These are phyloP conservation scores for Hypholoma fasciculare DNA, from an alignment of 768 basidiomycete species.

Conservation along the genomic window DNA sequence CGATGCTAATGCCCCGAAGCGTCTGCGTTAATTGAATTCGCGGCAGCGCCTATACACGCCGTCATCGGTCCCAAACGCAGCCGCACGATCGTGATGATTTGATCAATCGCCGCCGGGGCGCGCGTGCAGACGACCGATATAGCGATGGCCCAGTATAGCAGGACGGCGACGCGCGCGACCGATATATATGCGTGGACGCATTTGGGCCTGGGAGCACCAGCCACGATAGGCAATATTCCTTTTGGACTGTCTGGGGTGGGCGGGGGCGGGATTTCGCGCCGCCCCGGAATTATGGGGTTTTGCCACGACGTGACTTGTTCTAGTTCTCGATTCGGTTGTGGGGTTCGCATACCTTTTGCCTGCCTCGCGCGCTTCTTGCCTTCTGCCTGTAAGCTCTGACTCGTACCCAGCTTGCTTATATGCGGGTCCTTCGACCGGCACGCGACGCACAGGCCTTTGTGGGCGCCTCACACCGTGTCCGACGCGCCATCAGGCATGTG, in stretches of 20 bases:
- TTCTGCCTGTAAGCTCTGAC: no score
- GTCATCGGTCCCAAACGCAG: not conserved
- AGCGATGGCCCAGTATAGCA: not conserved
- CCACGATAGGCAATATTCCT: not conserved
- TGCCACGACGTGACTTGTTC: no score
- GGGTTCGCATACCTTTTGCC: no score
- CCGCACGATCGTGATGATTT: not conserved
- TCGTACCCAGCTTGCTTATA: no score
- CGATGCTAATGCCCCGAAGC: not conserved
- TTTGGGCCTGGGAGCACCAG: not conserved
- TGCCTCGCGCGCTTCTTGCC: no score
- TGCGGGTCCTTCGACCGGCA: no score
- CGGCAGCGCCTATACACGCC: not conserved
- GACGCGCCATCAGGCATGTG: no score
- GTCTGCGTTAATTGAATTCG: not conserved
- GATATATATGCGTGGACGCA: not conserved
- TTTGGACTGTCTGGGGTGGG: not conserved
- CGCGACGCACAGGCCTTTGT: no score
- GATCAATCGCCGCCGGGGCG: not conserved
- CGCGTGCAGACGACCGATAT: not conserved
- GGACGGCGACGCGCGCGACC: not conserved
- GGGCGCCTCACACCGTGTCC: no score
- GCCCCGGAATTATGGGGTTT: no score
- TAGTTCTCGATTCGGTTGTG: no score
- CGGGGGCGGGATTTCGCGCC: not conserved